These are phyloP conservation scores for Chaetomium tenue DNA, from an alignment of 495 filamentous ascomycete species.

Conservation along the genomic window DNA sequence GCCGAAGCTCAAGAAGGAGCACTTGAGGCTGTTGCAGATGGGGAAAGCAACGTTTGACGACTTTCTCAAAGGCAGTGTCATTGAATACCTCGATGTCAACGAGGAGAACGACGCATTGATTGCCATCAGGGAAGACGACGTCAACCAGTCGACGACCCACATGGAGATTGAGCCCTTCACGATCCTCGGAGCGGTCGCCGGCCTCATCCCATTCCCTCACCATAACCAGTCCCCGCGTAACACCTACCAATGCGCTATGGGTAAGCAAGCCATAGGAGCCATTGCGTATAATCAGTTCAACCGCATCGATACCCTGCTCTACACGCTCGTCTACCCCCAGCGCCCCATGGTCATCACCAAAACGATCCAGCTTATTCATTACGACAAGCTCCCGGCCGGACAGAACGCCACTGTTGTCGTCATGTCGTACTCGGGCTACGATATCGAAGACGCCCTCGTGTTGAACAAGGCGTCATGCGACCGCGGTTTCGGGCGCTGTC, in stretches of 20 bases:
- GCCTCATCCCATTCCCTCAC: conserved; percentile 95
- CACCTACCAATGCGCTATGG: conserved; percentile 99
- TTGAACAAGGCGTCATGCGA: conserved; percentile 94
- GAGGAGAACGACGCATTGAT: conserved; percentile 97
- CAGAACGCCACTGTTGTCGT: conserved; percentile 97
- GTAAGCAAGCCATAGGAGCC: conserved; percentile 98
- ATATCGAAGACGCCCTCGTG: conserved; percentile 98
- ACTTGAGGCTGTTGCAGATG: conserved; percentile 73
- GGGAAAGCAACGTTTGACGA: conserved; percentile 87
- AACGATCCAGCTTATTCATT: conserved; percentile 94
- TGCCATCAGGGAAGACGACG: conserved; percentile 79
- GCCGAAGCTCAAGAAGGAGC: conserved; percentile 70
- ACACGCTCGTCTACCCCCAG: conserved; percentile 96
- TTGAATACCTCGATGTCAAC: conserved; percentile 97
- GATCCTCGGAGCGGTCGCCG: conserved; percentile 93
- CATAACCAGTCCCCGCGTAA: conserved; percentile 99
- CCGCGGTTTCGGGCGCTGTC: conserved; percentile 90
- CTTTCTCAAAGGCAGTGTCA: conserved; percentile 80
- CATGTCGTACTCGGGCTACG: conserved; percentile 98
- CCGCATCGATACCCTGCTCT: conserved; percentile 91
- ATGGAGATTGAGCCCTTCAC: conserved; percentile 98
- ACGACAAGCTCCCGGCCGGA: conserved; percentile 94
- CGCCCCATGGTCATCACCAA: conserved; percentile 96
- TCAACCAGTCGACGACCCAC: conserved; percentile 79
- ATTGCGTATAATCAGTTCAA: conserved; percentile 97